Base-by-base conservation (phyloP, 305 asterid species). In the Fraxinus greggii region DNA sequence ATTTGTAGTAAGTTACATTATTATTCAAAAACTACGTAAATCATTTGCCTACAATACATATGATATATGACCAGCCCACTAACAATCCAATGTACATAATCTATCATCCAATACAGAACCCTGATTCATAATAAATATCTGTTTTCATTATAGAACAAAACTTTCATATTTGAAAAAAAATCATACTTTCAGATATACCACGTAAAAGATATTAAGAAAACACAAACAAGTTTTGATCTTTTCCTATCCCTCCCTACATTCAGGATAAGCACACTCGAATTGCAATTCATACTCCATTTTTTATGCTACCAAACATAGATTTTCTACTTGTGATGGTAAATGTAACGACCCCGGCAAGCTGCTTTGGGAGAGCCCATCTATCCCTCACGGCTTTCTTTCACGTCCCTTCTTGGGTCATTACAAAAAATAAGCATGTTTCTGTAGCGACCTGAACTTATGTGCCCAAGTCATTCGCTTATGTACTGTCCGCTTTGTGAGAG, bases 21-120 rank as follows among this genome's bases (percentile, higher is more conserved):
- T 75, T 26, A 17, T 54, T 56, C 74, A 28, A 24, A 76, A 42
- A 54, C 80, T 8, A 28, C 7, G 31, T 63, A 63, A 63, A 63
- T 63, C 17, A 63, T 28, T 63, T 26, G 10, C 33, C 72, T 1
- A 63, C 1, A 63, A 8, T 21, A 24, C 72, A 24, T 7, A 63
- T 9, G 7, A 63, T 63, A 24, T 1, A 26, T 63, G 33, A 63
- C 33, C 33, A 26, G 17, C 72, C 33, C 72, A 21, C 31, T 10
- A 63, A 24, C 1, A 6, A 29, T 42, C 80, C 54, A 54, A 5
- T 38, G 31, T 42, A 67, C 56, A 35, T 72, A 56, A 80, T 32
- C 74, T 33, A 85, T 29, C 67, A 76, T 17, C 21, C 42, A 42
- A 17, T 19, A 70, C 15, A 24, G 72, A 75, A 69, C 78, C 67